Evolutionary conservation across 352 stramenopile genomes (phyloP), one percentile per base, ranked within the genome.

Genomic region (Phytophthora gonapodyides): DNA sequence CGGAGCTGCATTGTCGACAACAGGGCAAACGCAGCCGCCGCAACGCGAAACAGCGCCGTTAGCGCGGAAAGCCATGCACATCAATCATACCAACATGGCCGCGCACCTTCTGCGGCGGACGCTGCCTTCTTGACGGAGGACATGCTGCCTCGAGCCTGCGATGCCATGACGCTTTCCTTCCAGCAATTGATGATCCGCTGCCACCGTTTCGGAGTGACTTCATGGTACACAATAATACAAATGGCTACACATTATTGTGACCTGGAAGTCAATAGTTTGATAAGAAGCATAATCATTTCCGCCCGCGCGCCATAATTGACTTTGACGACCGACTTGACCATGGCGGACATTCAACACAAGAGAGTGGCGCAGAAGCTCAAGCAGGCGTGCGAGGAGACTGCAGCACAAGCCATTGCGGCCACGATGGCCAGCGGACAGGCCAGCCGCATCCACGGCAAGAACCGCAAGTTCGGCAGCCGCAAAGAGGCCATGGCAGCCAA

Each of bases 401-500:
- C 86, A 30, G 69, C 57, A n/a, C 83, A 94, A 64, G 86, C 86
- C 36, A 88, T 94, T 47, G 79, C 73, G 8, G 86, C 86, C 10
- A 93, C 86, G 12, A 88, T 67, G 0, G 76, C 69, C 21, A 88
- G 76, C 6, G 86, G 86, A 3, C 83, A 94, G 57, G 86, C 86
- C 1, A 78, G 73, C 46, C 80, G 74, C 35, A 78, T 94, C 52
- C 84, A 94, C 63, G 83, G 91, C 77, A 94, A 93, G 56, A 92
- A 92, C 57, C 75, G 78, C 70, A 93, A 94, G 57, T 94, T 93
- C 56, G 73, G 72, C 33, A 92, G 79, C 43, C 76, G 80, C 24
- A 91, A 91, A 71, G 83, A 94, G 41, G 86, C 84, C 47, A 91
- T 87, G 84, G 82, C 72, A 42, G 84, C 84, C 66, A 93, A 91